Conservation (phyloP, 805 yeast species). For the Cyberlindnera americana region DNA sequence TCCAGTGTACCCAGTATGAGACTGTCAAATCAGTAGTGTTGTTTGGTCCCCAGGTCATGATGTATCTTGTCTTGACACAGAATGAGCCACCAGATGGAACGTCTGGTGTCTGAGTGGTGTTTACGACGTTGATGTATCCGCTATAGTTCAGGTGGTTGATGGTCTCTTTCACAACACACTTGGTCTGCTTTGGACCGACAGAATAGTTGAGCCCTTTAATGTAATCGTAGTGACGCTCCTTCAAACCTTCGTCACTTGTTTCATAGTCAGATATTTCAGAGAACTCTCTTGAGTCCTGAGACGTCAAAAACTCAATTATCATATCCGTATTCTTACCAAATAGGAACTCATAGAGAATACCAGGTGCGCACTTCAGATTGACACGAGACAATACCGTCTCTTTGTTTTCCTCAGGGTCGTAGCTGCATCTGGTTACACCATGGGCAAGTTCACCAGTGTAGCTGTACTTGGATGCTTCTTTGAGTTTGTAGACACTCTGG, state of each 20-base stretch:
- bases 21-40: slow-evolving; percentile 58
- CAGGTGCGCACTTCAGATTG: slow-evolving; percentile 67
- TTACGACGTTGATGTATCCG: slow-evolving; percentile 54
- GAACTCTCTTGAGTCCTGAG: slow-evolving; percentile 36
- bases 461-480: slow-evolving; percentile 35
- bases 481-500: slow-evolving; percentile 34
- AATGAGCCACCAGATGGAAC: slow-evolving; percentile 92
- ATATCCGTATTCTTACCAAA: slow-evolving; percentile 59
- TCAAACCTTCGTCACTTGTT: slow-evolving; percentile 36
- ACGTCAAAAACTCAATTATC: slow-evolving; percentile 38
- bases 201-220: slow-evolving; percentile 73
- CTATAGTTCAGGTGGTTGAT: slow-evolving; percentile 53
- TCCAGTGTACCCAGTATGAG: slow-evolving; percentile 85
- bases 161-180: slow-evolving; percentile 60
- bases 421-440: slow-evolving; percentile 48
- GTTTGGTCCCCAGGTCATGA: slow-evolving; percentile 68
- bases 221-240: slow-evolving; percentile 58
- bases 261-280: slow-evolving; percentile 32
- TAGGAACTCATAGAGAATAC: slow-evolving; percentile 62
- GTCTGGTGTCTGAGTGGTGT: slow-evolving; percentile 77
- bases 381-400: slow-evolving; percentile 54
- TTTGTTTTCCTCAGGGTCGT: slow-evolving; percentile 41
- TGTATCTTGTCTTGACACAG: slow-evolving; percentile 66
- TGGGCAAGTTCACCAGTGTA: slow-evolving; percentile 68
- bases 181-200: slow-evolving; percentile 91